These are phyloP conservation scores for Fagopyrum homotropicum DNA, from an alignment of 148 eudicot genomes.

Conservation along the genomic window DNA sequence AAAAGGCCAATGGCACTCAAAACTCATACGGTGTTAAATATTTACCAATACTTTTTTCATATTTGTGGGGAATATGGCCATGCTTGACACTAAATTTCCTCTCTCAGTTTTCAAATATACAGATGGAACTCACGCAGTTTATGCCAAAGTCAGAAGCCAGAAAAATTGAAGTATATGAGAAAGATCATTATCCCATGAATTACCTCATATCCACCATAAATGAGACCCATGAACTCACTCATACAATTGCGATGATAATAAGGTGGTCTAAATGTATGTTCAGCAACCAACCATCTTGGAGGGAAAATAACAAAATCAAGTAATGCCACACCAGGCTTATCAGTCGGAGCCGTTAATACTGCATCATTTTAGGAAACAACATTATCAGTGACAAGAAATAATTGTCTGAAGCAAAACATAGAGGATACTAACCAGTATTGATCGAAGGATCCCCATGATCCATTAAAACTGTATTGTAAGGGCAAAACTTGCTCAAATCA, in stretches of 20 bases:
- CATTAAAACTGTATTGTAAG: conserved; percentile 84
- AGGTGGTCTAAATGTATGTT: conserved; percentile 96
- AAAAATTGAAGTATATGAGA: background rate
- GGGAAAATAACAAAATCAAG: conserved; percentile 98
- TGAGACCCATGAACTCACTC: conserved; percentile 99
- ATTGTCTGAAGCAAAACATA: background rate
- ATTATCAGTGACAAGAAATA: background rate
- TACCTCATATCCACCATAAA: conserved; percentile 95
- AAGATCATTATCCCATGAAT: background rate
- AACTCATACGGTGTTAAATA: too few relatives aligned
- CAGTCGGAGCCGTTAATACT: conserved; percentile 95
- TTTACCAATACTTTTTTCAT: background rate
- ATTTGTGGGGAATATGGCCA: background rate
- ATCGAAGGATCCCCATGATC: conserved; percentile 98
- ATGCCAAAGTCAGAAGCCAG: background rate
- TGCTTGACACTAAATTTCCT: conserved; percentile 3
- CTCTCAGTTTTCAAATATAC: background rate
- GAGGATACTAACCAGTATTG: conserved; percentile 60
- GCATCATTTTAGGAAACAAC: conserved; percentile 17
- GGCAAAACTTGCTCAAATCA: conserved; percentile 78
- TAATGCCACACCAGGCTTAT: conserved; percentile 94
- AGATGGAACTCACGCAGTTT: background rate
- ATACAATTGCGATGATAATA: conserved; percentile 98
- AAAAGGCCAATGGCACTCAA: background rate
- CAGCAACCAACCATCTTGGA: conserved; percentile 98